Base-by-base conservation (phyloP, 2,329 filamentous ascomycete genomes). In the Cladophialophora psammophila region DNA sequence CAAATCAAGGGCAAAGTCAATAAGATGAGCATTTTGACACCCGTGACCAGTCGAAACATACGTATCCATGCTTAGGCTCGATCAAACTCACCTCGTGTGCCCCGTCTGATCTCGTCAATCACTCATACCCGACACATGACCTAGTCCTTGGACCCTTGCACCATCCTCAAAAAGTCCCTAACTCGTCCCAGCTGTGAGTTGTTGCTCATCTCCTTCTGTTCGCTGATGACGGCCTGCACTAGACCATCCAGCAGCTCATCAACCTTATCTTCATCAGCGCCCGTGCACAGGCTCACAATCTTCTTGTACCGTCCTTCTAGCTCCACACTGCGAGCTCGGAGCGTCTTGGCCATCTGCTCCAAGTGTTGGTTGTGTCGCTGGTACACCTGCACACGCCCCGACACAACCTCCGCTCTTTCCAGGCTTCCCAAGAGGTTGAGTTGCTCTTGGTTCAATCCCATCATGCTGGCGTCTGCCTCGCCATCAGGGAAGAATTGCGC, bases 291-390 rank as follows among this genome's bases (percentile, higher is more conserved):
- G 62, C 91, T 89, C 31, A 99, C 93, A 35, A 98, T 92, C 71
- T 90, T 91, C 32, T 93, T 87, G 77, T 97, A 97, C 79, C 95
- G 93, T 71, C 90, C 84, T 75, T 97, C 94, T 3, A 96, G 84
- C 62, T 97, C 93, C 4, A 89, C 90, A 73, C 92, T 94, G 67
- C 91, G 89, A 35, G 90, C 89, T 76, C 92, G 90, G 8, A 99
- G 85, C 5, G 86, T 86, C 18, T 86, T 85, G 1, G 93, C 89
- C 72, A 90, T 87, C 59, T 87, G 86, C 61, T 87, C 82, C 12
- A 95, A 87, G 18, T 85, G 83, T 50, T 86, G 83, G 53, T 93
- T 92, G 55, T 93, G 89, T 12, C 83, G 81, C 64, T 87, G 84
- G 67, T 97, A 90, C 2, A 91, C 91, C 48, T 87, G 85, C 20